phyloP scores from a whole-genome alignment of 2,329 filamentous ascomycete species.

The Alternaria conjuncta region DNA sequence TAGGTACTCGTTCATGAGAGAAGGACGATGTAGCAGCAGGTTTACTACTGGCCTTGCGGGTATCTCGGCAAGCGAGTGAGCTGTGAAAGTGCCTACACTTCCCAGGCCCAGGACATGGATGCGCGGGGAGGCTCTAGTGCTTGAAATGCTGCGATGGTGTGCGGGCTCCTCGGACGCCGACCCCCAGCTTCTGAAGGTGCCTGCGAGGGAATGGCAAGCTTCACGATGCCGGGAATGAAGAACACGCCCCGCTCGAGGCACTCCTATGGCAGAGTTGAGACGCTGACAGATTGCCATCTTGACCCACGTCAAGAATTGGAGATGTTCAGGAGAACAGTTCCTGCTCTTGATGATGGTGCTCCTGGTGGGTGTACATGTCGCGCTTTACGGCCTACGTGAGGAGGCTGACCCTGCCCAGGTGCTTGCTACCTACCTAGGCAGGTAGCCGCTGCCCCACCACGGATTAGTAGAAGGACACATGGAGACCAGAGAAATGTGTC shows the following conservation, averaged over 20 bases:
- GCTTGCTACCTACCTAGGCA: neutral
- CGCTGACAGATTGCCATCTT: neutral
- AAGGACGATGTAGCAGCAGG: constrained; percentile 6
- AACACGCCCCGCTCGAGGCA: neutral
- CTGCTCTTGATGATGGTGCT: neutral
- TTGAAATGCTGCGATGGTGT: neutral
- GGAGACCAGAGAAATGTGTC: neutral
- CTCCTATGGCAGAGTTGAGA: neutral
- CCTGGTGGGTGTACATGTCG: neutral
- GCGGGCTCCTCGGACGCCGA: neutral
- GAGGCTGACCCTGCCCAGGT: neutral
- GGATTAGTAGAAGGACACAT: neutral
- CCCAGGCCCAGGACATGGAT: constrained; percentile 13
- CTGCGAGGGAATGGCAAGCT: neutral
- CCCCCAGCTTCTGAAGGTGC: neutral
- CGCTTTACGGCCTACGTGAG: neutral
- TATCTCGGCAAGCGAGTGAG: constrained; percentile 13
- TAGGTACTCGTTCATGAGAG: constrained; percentile 2
- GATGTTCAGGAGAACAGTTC: neutral
- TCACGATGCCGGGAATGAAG: neutral
- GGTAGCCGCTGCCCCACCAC: neutral
- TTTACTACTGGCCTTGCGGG: neutral
- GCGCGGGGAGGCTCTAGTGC: neutral
- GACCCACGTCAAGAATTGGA: neutral
- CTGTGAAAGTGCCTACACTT: constrained; percentile 2